Evolutionary conservation across 257 asterid species (phyloP).

Genomic region (Fraxinus cuspidata): DNA sequence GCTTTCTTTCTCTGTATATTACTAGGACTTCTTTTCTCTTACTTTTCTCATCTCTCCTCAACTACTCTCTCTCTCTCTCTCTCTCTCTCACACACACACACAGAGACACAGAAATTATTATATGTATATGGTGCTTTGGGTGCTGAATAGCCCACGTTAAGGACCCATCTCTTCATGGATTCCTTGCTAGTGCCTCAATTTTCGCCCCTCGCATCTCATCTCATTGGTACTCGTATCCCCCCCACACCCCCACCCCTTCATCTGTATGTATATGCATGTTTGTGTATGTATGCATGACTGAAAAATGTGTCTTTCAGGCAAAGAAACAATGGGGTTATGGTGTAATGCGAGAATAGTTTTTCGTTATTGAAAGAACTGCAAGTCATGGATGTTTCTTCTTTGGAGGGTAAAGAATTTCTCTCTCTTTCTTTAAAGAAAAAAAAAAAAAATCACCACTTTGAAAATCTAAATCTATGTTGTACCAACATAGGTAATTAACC

Average conservation of each 20-base stretch:
- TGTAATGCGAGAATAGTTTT: slow-evolving; percentile 32
- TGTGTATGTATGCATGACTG: slow-evolving; percentile 2
- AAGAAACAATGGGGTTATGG: slow-evolving; percentile 31
- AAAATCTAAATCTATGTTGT: no score
- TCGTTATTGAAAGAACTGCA: slow-evolving; percentile 13
- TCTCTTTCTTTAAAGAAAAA: background rate
- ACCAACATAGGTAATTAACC: no score
- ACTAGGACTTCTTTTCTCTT: slow-evolving; percentile 4
- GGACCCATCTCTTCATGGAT: slow-evolving; percentile 65
- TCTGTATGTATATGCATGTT: slow-evolving; percentile 10
- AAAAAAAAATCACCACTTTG: no score
- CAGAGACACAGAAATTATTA: slow-evolving; percentile 27
- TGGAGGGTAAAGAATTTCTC: slow-evolving; percentile 45
- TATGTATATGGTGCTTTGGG: slow-evolving; percentile 50
- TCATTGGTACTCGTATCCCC: slow-evolving; percentile 40
- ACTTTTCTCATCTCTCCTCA: slow-evolving; percentile 35
- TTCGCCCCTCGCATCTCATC: slow-evolving; percentile 20
- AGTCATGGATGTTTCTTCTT: slow-evolving; percentile 44
- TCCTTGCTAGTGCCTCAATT: slow-evolving; percentile 30
- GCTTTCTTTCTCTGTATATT: slow-evolving; percentile 13
- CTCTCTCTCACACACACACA: no score
- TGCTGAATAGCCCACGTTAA: slow-evolving; percentile 62
- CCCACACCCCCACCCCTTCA: slow-evolving; percentile 16
- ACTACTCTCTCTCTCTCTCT: slow-evolving; percentile 32
- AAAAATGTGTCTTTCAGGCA: slow-evolving; percentile 29